phyloP scores from a whole-genome alignment of 768 basidiomycete species.

The Trametes elegans region DNA sequence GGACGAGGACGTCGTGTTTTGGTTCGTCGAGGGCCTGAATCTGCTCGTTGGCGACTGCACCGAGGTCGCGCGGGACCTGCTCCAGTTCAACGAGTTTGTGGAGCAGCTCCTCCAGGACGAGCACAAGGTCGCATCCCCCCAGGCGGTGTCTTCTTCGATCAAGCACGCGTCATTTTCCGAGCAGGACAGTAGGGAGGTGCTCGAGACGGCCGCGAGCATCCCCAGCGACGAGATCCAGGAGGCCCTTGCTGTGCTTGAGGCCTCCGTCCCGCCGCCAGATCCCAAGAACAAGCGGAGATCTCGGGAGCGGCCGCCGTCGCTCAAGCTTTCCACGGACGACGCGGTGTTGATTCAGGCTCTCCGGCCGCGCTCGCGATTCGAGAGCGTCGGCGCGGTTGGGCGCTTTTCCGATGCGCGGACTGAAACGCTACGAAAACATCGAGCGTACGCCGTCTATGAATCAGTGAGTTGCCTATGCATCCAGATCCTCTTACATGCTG shows the following conservation, averaged over 20 bases:
- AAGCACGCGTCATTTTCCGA: conserved; percentile 16
- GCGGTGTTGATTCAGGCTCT: conserved; percentile 13
- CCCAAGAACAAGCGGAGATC: background rate
- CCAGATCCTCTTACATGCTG: background rate
- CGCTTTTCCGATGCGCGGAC: conserved; percentile 2
- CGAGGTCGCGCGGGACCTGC: conserved; percentile 16
- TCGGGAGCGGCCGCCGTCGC: conserved; percentile 12
- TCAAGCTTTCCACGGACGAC: conserved; percentile 15
- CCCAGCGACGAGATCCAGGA: conserved; percentile 2
- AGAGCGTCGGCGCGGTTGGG: conserved; percentile 2
- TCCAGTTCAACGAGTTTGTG: conserved; percentile 12
- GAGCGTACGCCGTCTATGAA: conserved; percentile 13
- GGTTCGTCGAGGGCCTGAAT: conserved; percentile 17
- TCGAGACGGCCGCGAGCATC: conserved; percentile 3
- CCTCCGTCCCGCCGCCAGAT: background rate
- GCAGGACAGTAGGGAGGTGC: conserved; percentile 12
- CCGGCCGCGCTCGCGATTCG: conserved; percentile 6
- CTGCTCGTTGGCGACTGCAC: conserved; percentile 13
- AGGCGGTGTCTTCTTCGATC: background rate
- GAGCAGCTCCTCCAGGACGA: conserved; percentile 8
- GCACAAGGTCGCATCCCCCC: background rate
- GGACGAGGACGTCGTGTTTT: conserved; percentile 16
- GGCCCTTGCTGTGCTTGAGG: conserved; percentile 10
- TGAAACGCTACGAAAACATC: conserved; percentile 5
- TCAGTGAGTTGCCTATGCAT: conserved; percentile 1